Conservation (phyloP, 441 rosid species). For the Syzygium syzygioides region DNA sequence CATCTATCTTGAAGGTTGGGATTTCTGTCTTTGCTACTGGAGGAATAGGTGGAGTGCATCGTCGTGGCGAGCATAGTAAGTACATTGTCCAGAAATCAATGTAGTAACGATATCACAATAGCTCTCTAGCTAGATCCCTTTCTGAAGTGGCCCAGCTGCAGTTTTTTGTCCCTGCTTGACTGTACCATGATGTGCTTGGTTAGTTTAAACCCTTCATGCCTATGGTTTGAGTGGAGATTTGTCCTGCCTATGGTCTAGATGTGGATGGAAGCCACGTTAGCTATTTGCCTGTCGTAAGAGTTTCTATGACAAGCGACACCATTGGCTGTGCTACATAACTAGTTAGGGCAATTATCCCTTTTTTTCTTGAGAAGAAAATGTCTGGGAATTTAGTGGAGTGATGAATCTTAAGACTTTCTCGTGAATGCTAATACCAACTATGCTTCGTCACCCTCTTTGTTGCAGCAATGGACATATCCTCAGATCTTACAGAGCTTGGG, state of each 20-base stretch:
- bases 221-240: background rate
- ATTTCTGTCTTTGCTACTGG: conserved; percentile 82
- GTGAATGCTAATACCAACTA: too few relatives aligned
- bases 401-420: background rate
- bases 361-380: background rate
- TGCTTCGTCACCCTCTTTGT: background rate
- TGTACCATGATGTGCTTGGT: background rate
- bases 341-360: background rate
- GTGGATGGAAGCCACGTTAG: background rate
- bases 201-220: background rate
- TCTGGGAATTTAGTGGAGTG: background rate
- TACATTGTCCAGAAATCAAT: conserved; percentile 6
- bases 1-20: conserved; percentile 47
- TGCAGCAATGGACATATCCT: conserved; percentile 89
- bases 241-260: background rate
- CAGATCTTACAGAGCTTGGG: conserved; percentile 82
- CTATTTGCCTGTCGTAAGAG: background rate
- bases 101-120: background rate
- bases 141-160: background rate
- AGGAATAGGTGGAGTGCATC: conserved; percentile 82
- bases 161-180: background rate
- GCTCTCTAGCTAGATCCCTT: background rate
- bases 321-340: background rate
- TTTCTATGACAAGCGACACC: background rate
- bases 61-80: conserved; percentile 63